A percentile compares a stretch with the other conserved stretches of the same genome.
Evolutionary conservation across 345 rosid species (phyloP).

Genomic region (Arabidopsis arenosa): DNA sequence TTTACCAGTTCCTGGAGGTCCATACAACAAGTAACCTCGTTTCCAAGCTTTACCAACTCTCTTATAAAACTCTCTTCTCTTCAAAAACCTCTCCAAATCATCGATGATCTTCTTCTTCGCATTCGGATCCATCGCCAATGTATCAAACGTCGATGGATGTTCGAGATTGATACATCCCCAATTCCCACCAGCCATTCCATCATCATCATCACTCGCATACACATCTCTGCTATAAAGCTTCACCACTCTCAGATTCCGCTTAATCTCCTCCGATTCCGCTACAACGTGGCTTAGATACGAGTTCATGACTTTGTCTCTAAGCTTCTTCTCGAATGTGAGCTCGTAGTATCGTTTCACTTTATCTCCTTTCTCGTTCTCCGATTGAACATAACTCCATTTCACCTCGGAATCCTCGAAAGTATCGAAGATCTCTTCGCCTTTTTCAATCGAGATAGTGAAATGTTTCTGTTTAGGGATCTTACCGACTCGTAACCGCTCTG

Average conservation of each 20-base stretch:
- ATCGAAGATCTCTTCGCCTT: constrained; percentile 50
- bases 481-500: constrained; percentile 50
- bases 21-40: constrained; percentile 60
- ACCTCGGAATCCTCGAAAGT: constrained; percentile 39
- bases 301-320: constrained; percentile 38
- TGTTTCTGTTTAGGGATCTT: constrained; percentile 46
- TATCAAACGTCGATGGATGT: constrained; percentile 62
- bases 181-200: constrained; percentile 16
- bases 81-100: constrained; percentile 58
- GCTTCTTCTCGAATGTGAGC: constrained; percentile 51
- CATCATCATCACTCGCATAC: constrained; percentile 35
- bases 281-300: constrained; percentile 48
- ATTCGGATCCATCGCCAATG: constrained; percentile 51
- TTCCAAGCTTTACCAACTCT: constrained; percentile 69
- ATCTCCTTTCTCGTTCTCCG: constrained; percentile 18
- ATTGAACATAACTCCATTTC: constrained; percentile 45
- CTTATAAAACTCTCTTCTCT: constrained; percentile 56
- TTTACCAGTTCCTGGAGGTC: constrained; percentile 71
- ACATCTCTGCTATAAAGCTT: constrained; percentile 51
- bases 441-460: constrained; percentile 44
- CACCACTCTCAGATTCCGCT: constrained; percentile 46
- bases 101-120: constrained; percentile 50
- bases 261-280: constrained; percentile 43
- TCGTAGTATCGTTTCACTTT: constrained; percentile 45
- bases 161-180: constrained; percentile 60